These are phyloP conservation scores for Cladobotryum mycophilum DNA, from an alignment of 2,329 filamentous ascomycete genomes.

Conservation along the genomic window DNA sequence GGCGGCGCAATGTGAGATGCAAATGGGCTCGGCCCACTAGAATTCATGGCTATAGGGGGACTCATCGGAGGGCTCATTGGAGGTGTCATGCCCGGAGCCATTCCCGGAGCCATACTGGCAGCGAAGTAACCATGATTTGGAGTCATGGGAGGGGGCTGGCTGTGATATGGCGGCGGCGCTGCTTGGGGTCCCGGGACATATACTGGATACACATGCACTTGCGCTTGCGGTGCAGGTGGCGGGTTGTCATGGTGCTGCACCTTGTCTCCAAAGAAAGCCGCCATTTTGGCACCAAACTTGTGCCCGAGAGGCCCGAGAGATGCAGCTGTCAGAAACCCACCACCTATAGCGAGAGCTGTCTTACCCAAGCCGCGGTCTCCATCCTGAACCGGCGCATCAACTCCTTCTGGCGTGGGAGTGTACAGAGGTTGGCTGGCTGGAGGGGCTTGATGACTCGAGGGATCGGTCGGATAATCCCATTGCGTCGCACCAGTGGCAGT, in stretches of 20 bases:
- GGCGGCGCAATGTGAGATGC: background rate
- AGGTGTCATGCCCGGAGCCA: background rate
- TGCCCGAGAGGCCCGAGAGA: conserved; percentile 1
- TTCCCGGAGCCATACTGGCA: background rate
- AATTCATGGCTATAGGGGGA: background rate
- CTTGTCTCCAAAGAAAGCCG: conserved; percentile 1
- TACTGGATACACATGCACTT: background rate
- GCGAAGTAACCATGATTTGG: background rate
- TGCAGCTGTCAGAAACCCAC: background rate
- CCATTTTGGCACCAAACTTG: background rate
- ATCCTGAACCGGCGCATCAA: background rate
- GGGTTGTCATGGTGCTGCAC: background rate
- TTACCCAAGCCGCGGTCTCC: conserved; percentile 6
- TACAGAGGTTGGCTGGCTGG: background rate
- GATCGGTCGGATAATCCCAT: background rate
- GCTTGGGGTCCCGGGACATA: background rate
- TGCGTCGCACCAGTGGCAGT: background rate
- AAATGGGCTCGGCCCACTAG: background rate
- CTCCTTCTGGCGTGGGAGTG: background rate
- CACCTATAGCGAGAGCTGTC: background rate
- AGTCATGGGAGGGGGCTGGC: background rate
- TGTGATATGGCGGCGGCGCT: background rate
- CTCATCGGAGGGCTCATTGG: too few relatives aligned
- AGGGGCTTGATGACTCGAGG: background rate
- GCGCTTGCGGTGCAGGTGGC: background rate